Evolutionary conservation across 176 grass and related monocot genomes (phyloP), one percentile per base, ranked within the genome.

Genomic region (Eragrostis curvula): DNA sequence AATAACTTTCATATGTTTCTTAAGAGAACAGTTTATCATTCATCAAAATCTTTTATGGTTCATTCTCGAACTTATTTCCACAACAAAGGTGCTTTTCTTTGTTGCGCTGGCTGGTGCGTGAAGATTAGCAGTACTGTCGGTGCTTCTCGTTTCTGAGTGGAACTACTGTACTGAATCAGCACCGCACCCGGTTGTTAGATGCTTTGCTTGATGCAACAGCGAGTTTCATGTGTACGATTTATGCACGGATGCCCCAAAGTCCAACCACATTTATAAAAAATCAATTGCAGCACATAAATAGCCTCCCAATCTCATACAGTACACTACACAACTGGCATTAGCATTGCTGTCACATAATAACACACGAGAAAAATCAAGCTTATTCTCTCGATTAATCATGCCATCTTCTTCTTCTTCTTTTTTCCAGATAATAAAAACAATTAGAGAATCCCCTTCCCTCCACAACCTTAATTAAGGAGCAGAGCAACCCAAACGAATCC

Each of bases 241-340:
- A 9, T 7, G 28, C 29, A 21, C 0, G 18, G 18, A 42, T 3
- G n/a, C 5, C 13, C 59, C 6, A 17, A 41, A 28, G 30, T 30
- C 47, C 46, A 57, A 16, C 6, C 6, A 53, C 61, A 39, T 75
- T 11, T 24, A 10, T 6, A 0, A 53, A 48, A 36, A 45, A 66
- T 27, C 25, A 64, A 20, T 42, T 75, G 0, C 8, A 76, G 6
- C 62, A 53, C 62, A 83, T 84, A 79, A 73, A 84, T 62, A 60
- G 25, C 68, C 43, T 56, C 82, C 63, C 2, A 25, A 69, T 69
- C 17, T 0, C 61, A 50, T 27, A 59, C 52, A n/a, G 60, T 71
- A 66, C 52, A n/a, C 68, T 71, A 66, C 58, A 53, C 64, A 65
- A 71, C 15, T 73, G 81, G 12, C 25, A 52, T 5, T 48, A 25